Evolutionary conservation across 192 early-diverging fungal genomes (phyloP).

Genomic region (Kickxella alabastrina): DNA sequence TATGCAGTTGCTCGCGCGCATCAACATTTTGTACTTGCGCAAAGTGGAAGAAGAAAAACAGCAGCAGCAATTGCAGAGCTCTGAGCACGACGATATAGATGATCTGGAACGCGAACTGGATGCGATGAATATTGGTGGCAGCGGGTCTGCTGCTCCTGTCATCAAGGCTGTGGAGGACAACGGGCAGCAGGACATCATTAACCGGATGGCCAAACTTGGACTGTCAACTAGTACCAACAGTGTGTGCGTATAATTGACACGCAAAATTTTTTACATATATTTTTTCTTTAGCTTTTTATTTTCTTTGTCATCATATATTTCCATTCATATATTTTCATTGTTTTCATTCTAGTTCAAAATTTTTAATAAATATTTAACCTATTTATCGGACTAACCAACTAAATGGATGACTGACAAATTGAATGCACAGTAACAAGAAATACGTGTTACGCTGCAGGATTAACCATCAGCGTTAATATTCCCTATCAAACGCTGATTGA

Average conservation of each 20-base stretch:
- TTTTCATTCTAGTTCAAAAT: too few species aligned
- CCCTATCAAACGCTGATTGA: too few species aligned
- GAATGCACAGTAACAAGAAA: too few species aligned
- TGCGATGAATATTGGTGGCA: conserved; percentile 27
- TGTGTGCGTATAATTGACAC: conserved; percentile 1
- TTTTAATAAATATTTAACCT: too few species aligned
- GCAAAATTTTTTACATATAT: not conserved
- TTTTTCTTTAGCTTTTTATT: not conserved
- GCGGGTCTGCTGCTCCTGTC: not conserved
- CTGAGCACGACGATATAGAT: conserved; percentile 22
- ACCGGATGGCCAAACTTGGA: conserved; percentile 37
- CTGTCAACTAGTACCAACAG: conserved; percentile 15
- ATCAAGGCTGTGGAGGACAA: conserved; percentile 19
- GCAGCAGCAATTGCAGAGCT: not conserved
- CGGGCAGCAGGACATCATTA: conserved; percentile 30
- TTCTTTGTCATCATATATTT: not conserved
- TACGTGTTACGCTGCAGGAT: too few species aligned
- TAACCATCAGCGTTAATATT: too few species aligned
- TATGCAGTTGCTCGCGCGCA: conserved; percentile 36
- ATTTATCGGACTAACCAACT: too few species aligned
- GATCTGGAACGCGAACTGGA: conserved; percentile 45
- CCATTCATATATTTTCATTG: too few species aligned
- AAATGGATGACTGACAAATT: too few species aligned
- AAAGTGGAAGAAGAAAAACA: conserved; percentile 24
- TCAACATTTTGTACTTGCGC: conserved; percentile 40